Evolutionary conservation across 257 asterid genomes (phyloP), one percentile per base, ranked within the genome.

Genomic region (Euphrasia confusa): DNA sequence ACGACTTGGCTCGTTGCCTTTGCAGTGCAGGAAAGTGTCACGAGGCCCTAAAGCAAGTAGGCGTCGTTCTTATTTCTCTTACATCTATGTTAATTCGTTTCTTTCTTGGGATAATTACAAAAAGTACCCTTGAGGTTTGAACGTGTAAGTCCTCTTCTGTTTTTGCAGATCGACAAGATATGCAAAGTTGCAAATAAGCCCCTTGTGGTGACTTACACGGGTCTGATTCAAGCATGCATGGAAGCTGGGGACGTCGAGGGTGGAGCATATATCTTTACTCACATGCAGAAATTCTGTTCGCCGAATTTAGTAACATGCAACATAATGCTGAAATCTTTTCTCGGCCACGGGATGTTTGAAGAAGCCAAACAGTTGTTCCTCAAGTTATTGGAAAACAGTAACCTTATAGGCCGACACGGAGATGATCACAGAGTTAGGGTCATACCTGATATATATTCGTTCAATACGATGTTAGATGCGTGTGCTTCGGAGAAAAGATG

Each of bases 1-100:
- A 92, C 76, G 99, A 92, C 76, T 86, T 92, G 53, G 96, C 97
- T 59, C 93, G 99, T 48, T 89, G 99, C 83, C 99, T 92, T 77
- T 83, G 95, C 72, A 81, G 89, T 68, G 93, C 95, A 9, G 96
- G 93, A 76, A 89, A 92, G 79, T 83, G 93, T 63, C 76, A 72
- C 13, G 99, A 92, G 70, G 99, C 95, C 17, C 77, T 92, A 54
- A 77, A 76, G 74, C 99, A 89, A 72, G 99, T 89, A 68, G 10
- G 72, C 17, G 70, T 68, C 9, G 66, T 58, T 62, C 21, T 14
- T 15, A 49, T 49, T n/a, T 6, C 26, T 49, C 21, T 14, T 76
- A 21, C 67, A 3, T 21, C 45, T 12, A 54, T 55, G 67, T 58
- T 48, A 2, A 6, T 63, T 1, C 15, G 33, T 68, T 54, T 44